phyloP scores from a whole-genome alignment of 345 rosid species.

The Sonneratia caseolaris region DNA sequence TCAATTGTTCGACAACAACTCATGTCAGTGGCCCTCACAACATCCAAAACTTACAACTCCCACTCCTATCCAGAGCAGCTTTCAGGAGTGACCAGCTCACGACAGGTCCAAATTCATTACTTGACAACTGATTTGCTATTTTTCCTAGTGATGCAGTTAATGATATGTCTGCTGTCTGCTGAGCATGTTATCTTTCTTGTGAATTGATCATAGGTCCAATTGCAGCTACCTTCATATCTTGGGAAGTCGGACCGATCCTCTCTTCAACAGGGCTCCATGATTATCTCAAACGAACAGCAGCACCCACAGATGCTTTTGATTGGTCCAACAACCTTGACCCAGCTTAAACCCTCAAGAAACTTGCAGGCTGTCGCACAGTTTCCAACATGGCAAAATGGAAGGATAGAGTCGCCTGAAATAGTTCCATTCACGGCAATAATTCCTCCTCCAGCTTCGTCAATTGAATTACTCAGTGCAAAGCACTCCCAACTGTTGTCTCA shows the following conservation, averaged over 20 bases:
- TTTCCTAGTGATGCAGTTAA: background rate
- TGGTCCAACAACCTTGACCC: constrained; percentile 27
- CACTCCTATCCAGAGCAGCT: constrained; percentile 30
- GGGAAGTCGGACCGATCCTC: constrained; percentile 22
- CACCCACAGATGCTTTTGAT: constrained; percentile 45
- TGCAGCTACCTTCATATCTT: constrained; percentile 31
- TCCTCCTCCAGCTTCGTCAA: constrained; percentile 19
- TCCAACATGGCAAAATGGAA: constrained; percentile 34
- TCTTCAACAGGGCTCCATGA: constrained; percentile 11
- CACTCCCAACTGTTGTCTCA: constrained; percentile 26
- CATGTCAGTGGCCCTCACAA: constrained; percentile 15
- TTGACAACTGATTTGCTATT: background rate
- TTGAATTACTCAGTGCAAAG: constrained; percentile 22
- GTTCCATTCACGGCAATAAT: constrained; percentile 18
- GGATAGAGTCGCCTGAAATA: constrained; percentile 23
- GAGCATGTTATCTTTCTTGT: background rate
- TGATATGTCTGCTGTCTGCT: background rate
- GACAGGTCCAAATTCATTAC: constrained; percentile 38
- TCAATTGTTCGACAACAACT: constrained; percentile 26
- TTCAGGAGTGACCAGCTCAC: constrained; percentile 28
- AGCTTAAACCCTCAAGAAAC: constrained; percentile 25
- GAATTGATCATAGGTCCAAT: constrained; percentile 29
- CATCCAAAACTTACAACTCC: constrained; percentile 20
- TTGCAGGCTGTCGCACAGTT: constrained; percentile 24
- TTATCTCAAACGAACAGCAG: constrained; percentile 30